Base-by-base conservation (phyloP, 164 flowering plant genomes). In the Echeveria elegans region DNA sequence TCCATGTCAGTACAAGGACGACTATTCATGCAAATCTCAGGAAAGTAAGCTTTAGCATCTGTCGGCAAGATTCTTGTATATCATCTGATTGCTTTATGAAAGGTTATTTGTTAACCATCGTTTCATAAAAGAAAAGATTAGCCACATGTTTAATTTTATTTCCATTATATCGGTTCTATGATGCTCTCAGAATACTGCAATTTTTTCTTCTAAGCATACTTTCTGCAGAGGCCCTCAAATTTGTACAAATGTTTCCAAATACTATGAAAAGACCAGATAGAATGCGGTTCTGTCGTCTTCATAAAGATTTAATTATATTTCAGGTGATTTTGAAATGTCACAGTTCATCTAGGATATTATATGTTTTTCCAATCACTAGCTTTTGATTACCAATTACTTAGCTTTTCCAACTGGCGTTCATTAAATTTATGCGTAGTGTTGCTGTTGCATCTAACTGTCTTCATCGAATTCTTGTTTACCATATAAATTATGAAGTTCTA, bases 11-110 rank as follows among this genome's bases (percentile, higher is more conserved):
- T 36, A 6, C 24, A 53, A 11, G 60, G 60, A 53, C 31, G 14
- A n/a, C 60, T 1, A 53, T 24, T 53, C 28, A 53, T 18, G 16
- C 60, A 9, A 31, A 2, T 11, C 60, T 24, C 18, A 28, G 18
- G 15, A 53, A 53, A 24, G 31, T 52, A 53, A 26, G 31, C 60
- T 21, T 50, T 45, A 5, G 56, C 26, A 21, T 50, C 56, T 28
- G 31, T 53, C 60, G 31, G 60, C 60, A 53, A 53, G 60, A 53
- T 53, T 53, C 60, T 53, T 53, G 24, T 26, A 26, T 28, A 53
- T 53, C 31, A 53, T 53, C 31, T 53, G 56, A 26, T 53, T 53
- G 60, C 31, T 53, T 10, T 53, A 53, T 53, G 16, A 26, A 53
- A 53, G 60, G 60, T 8, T 50, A 50, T 50, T 21, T 50, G 21